Evolutionary conservation across 192 early-diverging fungal genomes (phyloP), one percentile per base, ranked within the genome.

Genomic region (Thoreauomyces humboldtii): DNA sequence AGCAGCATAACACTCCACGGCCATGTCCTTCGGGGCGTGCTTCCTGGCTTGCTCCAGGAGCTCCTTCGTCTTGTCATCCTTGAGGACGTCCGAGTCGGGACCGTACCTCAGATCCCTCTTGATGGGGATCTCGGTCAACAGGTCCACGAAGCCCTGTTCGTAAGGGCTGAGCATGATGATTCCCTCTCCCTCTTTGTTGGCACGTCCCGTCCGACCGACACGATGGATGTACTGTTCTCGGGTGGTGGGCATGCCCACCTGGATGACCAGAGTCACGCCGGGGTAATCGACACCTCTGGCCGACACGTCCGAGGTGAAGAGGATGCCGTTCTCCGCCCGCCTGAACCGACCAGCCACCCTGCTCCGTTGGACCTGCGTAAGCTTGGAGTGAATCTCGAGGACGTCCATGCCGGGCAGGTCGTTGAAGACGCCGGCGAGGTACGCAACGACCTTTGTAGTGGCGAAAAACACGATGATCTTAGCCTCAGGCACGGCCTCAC

Each of bases 261-360:
- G 93, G 37, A 99, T 61, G 21, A 99, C 94, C 47, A 95, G 79
- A 0, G 86, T 86, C 4, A 99, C 95, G 70, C 88, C 87, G 14
- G 95, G 95, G 59, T 96, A 98, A 73, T 99, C 96, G 27, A 99
- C 92, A 42, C 96, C 96, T 61, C 96, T 90, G 38, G 96, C 95
- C 57, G 93, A 94, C 1, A 99, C 93, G 71, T 97, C 96, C 0
- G 92, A 90, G 0, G 96, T 96, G 62, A 98, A 85, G 59, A 99
- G 77, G 35, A 98, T 85, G 37, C 80, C 71, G 9, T 67, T 63
- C 22, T 71, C 77, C 38, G 81, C 72, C 5, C 67, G 75, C 51
- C 94, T 83, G 83, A 98, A 99, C 14, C 70, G 71, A 37, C 89
- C 81, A 5, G 91, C 87, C 2, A 88, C 83, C 19, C 80, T 76